Conservation (phyloP, 257 asterid genomes). For the Nicotiana knightiana region DNA sequence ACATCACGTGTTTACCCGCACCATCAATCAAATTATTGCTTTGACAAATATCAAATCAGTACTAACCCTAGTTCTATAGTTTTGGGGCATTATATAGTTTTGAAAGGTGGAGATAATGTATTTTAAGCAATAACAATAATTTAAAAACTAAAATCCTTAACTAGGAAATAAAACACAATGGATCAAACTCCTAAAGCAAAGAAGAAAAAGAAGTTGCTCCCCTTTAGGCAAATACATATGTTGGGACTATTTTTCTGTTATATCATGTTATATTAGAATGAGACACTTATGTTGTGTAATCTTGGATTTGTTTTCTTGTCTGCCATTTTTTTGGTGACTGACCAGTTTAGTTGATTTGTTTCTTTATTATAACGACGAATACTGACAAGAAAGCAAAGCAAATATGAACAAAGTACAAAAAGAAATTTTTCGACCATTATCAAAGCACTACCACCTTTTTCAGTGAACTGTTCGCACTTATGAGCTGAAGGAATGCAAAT, state of each 20-base stretch:
- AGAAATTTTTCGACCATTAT: not conserved
- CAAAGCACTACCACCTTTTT: not conserved
- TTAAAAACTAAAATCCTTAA: not conserved
- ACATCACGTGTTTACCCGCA: not conserved
- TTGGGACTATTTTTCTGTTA: not conserved
- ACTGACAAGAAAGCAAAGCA: not conserved
- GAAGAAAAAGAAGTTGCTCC: not conserved
- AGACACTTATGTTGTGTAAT: not conserved
- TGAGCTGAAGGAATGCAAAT: not conserved
- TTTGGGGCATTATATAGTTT: not conserved
- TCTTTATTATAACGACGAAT: not conserved
- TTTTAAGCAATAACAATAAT: not conserved
- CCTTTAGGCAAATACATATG: not conserved
- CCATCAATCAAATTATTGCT: not conserved
- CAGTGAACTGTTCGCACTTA: not conserved
- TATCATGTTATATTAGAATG: not conserved
- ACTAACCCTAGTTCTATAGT: not conserved
- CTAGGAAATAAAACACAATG: not conserved
- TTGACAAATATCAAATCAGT: not conserved
- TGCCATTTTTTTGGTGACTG: not conserved
- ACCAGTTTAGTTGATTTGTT: not conserved
- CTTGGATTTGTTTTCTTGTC: not conserved
- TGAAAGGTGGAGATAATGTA: not conserved
- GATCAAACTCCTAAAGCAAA: not conserved
- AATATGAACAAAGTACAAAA: not conserved